Conservation (phyloP, 2,329 filamentous ascomycete species). For the Hysterium pulicare region DNA sequence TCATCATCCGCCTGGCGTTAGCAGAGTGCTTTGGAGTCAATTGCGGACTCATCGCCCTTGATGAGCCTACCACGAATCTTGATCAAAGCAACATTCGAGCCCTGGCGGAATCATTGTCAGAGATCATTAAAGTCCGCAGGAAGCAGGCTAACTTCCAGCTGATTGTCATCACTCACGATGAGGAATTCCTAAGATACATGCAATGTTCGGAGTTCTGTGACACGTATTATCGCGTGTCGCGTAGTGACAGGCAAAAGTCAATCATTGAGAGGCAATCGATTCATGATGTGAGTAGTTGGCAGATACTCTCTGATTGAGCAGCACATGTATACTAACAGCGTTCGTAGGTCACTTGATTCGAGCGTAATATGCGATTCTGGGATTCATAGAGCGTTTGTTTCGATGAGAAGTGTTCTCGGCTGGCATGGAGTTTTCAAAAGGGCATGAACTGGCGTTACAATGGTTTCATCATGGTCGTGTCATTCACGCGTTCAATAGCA, state of each 20-base stretch:
- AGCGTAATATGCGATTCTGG: too few species aligned
- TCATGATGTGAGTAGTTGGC: conserved; percentile 27
- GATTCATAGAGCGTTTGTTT: too few species aligned
- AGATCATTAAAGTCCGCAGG: conserved; percentile 79
- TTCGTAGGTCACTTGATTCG: too few species aligned
- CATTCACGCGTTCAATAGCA: too few species aligned
- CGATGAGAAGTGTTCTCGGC: too few species aligned
- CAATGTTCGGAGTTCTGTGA: conserved; percentile 90
- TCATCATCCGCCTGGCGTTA: conserved; percentile 93
- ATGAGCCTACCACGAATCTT: conserved; percentile 96
- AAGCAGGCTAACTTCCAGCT: conserved; percentile 95
- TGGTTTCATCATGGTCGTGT: too few species aligned
- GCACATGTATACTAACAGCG: too few species aligned
- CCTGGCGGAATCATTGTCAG: conserved; percentile 77
- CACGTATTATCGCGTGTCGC: conserved; percentile 80
- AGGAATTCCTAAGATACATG: conserved; percentile 92
- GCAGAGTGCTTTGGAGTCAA: conserved; percentile 96
- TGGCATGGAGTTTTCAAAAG: not conserved
- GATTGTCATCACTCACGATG: conserved; percentile 98
- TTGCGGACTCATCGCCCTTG: conserved; percentile 92
- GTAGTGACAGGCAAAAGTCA: conserved; percentile 83
- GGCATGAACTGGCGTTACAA: not conserved
- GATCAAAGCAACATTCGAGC: conserved; percentile 93
- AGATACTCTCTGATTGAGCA: not conserved
- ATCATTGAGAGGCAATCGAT: conserved; percentile 66